These are phyloP conservation scores for Auricularia heimuer DNA, from an alignment of 768 basidiomycete species.

Conservation along the genomic window DNA sequence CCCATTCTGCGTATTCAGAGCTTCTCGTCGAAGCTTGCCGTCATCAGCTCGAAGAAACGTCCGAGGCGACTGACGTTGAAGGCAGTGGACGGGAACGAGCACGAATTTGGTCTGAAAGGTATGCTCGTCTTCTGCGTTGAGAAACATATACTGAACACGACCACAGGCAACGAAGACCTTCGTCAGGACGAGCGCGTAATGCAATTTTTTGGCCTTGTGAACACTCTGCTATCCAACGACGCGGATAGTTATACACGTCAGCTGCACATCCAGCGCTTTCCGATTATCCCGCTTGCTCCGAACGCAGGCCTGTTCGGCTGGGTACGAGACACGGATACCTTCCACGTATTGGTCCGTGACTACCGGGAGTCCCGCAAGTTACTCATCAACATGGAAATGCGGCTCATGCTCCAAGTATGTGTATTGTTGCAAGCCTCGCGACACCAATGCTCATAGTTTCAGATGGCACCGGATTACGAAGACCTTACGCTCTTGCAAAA, in stretches of 20 bases:
- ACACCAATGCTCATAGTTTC: constrained; percentile 1
- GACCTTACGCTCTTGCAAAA: constrained; percentile 89
- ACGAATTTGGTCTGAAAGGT: constrained; percentile 90
- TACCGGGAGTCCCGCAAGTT: constrained; percentile 96
- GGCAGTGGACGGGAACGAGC: constrained; percentile 88
- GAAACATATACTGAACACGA: not conserved
- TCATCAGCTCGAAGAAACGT: constrained; percentile 94
- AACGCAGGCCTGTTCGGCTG: constrained; percentile 92
- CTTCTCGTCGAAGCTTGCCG: constrained; percentile 82
- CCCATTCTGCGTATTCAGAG: constrained; percentile 70
- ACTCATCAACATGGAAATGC: constrained; percentile 92
- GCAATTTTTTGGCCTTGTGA: constrained; percentile 96
- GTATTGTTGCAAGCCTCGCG: constrained; percentile 2
- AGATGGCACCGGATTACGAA: constrained; percentile 99
- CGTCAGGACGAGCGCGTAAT: constrained; percentile 98
- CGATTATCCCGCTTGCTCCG: constrained; percentile 90
- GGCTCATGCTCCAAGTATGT: constrained; percentile 90
- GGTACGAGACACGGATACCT: constrained; percentile 91
- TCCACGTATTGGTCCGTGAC: constrained; percentile 92
- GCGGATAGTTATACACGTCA: constrained; percentile 93
- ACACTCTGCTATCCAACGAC: constrained; percentile 86
- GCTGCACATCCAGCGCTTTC: constrained; percentile 85
- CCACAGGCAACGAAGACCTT: constrained; percentile 88
- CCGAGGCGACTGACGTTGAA: constrained; percentile 79
- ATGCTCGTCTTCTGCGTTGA: constrained; percentile 1